phyloP scores from a whole-genome alignment of 345 rosid species.

The Ailanthus altissimus region DNA sequence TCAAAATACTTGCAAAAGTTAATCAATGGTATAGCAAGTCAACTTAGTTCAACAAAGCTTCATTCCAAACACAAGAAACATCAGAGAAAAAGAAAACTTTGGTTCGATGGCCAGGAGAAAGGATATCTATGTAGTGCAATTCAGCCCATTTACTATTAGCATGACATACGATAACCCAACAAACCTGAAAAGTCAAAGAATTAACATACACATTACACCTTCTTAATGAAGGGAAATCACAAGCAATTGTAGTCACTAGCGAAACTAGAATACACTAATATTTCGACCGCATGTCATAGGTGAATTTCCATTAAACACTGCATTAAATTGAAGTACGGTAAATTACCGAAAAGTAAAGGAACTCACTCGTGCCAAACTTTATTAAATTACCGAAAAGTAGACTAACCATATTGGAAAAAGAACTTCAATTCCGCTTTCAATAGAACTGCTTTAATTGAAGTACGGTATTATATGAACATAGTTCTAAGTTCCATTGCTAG shows the following conservation, averaged over 20 bases:
- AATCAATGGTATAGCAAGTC: no score
- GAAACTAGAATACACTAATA: not conserved
- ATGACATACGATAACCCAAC: slow-evolving; percentile 29
- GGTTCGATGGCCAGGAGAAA: not conserved
- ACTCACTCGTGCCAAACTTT: not conserved
- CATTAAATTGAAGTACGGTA: no score
- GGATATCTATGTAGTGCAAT: not conserved
- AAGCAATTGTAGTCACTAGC: not conserved
- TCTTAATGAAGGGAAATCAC: not conserved
- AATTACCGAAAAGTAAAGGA: no score
- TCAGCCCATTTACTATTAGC: not conserved
- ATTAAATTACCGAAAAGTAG: not conserved
- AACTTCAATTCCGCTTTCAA: no score
- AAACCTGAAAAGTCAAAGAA: slow-evolving; percentile 26
- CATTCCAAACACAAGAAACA: no score
- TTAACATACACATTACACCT: not conserved
- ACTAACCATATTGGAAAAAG: not conserved
- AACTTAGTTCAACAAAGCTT: not conserved
- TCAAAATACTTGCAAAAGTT: no score
- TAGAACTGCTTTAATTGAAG: no score
- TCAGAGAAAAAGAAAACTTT: no score
- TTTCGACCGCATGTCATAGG: not conserved
- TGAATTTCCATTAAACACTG: not conserved
- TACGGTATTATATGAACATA: no score
- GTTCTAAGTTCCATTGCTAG: no score